phyloP scores from a whole-genome alignment of 768 basidiomycete species.

The Strobilomyces echinocephalus region DNA sequence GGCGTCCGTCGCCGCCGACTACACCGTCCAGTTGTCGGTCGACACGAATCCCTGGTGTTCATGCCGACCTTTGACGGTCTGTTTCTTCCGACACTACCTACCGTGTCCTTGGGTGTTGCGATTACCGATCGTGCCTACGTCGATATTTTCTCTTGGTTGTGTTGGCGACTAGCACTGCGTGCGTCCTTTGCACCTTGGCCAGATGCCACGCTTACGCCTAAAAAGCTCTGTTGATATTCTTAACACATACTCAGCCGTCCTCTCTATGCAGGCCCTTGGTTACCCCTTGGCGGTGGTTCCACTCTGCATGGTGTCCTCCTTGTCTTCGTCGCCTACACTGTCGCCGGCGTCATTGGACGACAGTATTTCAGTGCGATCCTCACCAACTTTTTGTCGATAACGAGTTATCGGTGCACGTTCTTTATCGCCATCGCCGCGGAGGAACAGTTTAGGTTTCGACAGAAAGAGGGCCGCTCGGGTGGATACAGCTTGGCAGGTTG shows the following conservation, averaged over 20 bases:
- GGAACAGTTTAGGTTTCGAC: slow-evolving; percentile 45
- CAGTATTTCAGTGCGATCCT: slow-evolving; percentile 43
- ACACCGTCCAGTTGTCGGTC: slow-evolving; percentile 46
- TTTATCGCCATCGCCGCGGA: slow-evolving; percentile 43
- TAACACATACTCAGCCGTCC: slow-evolving; percentile 43
- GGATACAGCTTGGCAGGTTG: slow-evolving; percentile 52
- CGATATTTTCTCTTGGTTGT: slow-evolving; percentile 38
- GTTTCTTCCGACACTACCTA: slow-evolving; percentile 43
- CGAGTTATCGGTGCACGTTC: slow-evolving; percentile 45
- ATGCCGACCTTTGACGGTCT: no score
- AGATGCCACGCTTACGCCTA: background rate
- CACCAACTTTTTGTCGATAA: slow-evolving; percentile 39
- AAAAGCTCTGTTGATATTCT: slow-evolving; percentile 38
- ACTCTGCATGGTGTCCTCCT: slow-evolving; percentile 39
- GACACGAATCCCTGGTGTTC: slow-evolving; percentile 41
- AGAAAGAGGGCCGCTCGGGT: slow-evolving; percentile 35
- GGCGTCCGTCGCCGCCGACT: slow-evolving; percentile 53
- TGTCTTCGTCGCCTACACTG: slow-evolving; percentile 35
- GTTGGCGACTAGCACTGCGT: slow-evolving; percentile 41
- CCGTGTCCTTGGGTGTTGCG: slow-evolving; percentile 32
- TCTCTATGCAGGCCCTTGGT: slow-evolving; percentile 44
- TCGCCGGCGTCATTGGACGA: slow-evolving; percentile 39
- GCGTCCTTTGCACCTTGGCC: slow-evolving; percentile 18
- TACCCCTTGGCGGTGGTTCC: slow-evolving; percentile 41
- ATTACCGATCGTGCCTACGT: slow-evolving; percentile 38